Evolutionary conservation across 2,329 filamentous ascomycete species (phyloP), one percentile per base, ranked within the genome.

Genomic region (Onygenales sp.): DNA sequence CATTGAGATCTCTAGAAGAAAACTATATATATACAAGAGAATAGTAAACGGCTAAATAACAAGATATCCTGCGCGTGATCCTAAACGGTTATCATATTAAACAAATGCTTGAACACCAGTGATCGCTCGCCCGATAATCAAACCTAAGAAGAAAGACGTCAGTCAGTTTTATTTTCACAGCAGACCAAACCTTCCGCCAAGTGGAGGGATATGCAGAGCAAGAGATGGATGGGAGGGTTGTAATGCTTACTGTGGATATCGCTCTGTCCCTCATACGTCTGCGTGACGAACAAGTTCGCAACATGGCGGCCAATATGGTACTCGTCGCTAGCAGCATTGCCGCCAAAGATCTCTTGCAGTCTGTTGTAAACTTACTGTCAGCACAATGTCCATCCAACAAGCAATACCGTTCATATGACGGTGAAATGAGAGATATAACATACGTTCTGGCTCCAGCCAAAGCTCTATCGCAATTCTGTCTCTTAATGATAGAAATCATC

Each of bases 191-290:
- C 43, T 27, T 27, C 52, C 56, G 67, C 58, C 70, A 68, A 57
- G 62, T 55, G 51, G 55, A 44, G 51, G 54, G 42, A 52, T 50
- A 46, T 21, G 36, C 33, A 37, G 8, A n/a, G 40, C 32, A 17
- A 36, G 9, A 55, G 49, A 43, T n/a, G 2, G 4, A 21, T 8
- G 17, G 2, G 43, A 43, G 50, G n/a, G n/a, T n/a, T n/a, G n/a
- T n/a, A n/a, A n/a, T n/a, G 81, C 87, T 80, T 74, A 92, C 89
- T 83, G 70, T 97, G 93, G 67, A 97, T 97, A 72, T 97, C 93
- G 66, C 91, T 96, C 73, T 97, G 93, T 21, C 93, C 93, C 74
- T 98, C 93, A 63, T 98, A 98, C 1, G 92, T 97, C 74, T 97
- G 92, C 52, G 92, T 94, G 51, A 98, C 93, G 70, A 94, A 98